These are phyloP conservation scores for Rhodotorula sp. DNA, from an alignment of 1,284 basidiomycete species.

Conservation along the genomic window DNA sequence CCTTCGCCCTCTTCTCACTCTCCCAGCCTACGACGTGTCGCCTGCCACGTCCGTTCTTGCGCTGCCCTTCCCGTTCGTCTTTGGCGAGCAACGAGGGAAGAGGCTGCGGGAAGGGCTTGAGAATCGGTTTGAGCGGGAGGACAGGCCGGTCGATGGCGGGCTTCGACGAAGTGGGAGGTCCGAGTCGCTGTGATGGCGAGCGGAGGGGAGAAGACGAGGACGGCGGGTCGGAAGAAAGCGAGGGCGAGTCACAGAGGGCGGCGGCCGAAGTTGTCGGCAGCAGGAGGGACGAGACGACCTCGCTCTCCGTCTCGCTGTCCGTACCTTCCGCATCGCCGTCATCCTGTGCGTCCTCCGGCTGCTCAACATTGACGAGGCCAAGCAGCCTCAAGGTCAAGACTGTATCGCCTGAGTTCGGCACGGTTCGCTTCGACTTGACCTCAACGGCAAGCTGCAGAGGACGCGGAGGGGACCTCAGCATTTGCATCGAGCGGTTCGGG, in stretches of 20 bases:
- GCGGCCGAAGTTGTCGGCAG: not conserved
- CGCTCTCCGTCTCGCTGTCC: slow-evolving; percentile 31
- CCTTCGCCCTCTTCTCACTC: slow-evolving; percentile 1
- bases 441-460: not conserved
- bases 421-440: not conserved
- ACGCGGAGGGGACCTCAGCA: slow-evolving; percentile 1
- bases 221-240: not conserved
- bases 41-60: slow-evolving; percentile 24
- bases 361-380: not conserved
- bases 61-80: slow-evolving; percentile 27
- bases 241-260: not conserved
- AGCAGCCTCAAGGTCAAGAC: slow-evolving; percentile 1
- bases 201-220: slow-evolving; percentile 22
- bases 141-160: not conserved
- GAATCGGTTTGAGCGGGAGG: slow-evolving; percentile 7
- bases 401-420: not conserved
- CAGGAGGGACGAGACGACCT: slow-evolving; percentile 20
- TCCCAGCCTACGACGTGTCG: slow-evolving; percentile 29
- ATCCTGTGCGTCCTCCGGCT: not conserved
- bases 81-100: not conserved
- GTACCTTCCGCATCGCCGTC: slow-evolving; percentile 16
- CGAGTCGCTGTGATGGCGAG: slow-evolving; percentile 6
- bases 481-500: not conserved
- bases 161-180: not conserved
- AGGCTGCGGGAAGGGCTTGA: slow-evolving; percentile 15